phyloP scores from a whole-genome alignment of 2,329 filamentous ascomycete species.

The Fusarium lateritium region DNA sequence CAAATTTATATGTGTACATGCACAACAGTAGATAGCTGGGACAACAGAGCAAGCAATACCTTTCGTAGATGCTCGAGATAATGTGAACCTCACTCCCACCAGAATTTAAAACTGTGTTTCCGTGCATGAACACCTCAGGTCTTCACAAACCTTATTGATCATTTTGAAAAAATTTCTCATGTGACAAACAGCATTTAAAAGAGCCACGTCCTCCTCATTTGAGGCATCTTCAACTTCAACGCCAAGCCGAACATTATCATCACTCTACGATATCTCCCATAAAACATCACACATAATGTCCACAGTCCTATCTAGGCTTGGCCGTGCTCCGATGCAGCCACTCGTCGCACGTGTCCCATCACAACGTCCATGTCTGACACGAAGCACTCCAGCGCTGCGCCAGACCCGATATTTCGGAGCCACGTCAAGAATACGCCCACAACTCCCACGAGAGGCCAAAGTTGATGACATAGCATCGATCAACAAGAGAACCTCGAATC shows the following conservation, averaged over 20 bases:
- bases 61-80: not conserved
- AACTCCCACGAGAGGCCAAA: no score
- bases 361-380: not conserved
- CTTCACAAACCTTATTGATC: not conserved
- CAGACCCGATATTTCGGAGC: not conserved
- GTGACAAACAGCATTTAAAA: not conserved
- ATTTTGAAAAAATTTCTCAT: not conserved
- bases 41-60: not conserved
- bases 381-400: not conserved
- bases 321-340: not conserved
- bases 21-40: no score
- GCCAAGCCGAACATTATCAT: not conserved
- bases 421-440: no score
- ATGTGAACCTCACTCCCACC: not conserved
- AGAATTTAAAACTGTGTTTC: not conserved
- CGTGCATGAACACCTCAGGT: not conserved
- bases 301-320: not conserved
- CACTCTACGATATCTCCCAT: not conserved
- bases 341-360: not conserved
- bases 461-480: not conserved
- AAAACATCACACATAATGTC: not conserved
- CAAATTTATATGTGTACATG: no score
- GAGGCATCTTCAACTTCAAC: not conserved
- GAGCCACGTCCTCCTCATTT: not conserved
- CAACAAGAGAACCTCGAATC: not conserved